phyloP scores from a whole-genome alignment of 1,139 yeast species.

The Pichia sp. region DNA sequence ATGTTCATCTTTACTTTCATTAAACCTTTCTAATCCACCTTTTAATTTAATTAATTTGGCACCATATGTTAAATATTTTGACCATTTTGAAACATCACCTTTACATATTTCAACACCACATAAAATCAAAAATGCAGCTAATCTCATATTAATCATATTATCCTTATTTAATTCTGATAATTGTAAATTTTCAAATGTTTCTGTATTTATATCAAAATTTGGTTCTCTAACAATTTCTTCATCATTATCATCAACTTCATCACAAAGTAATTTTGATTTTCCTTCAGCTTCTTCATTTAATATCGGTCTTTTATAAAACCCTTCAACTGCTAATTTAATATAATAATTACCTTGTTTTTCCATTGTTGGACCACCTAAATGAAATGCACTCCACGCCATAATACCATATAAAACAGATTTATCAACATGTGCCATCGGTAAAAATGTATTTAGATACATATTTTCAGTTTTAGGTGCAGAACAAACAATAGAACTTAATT shows the following conservation, averaged over 20 bases:
- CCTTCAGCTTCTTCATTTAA: conserved; percentile 18
- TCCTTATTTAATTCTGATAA: conserved; percentile 16
- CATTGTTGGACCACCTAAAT: conserved; percentile 40
- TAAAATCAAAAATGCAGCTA: conserved; percentile 62
- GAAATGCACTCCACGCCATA: conserved; percentile 75
- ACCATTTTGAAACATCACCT: conserved; percentile 72
- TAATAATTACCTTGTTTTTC: conserved; percentile 40
- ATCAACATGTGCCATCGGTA: conserved; percentile 71
- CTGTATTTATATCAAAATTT: conserved; percentile 6
- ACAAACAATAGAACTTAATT: conserved; percentile 51
- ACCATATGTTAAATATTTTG: conserved; percentile 54
- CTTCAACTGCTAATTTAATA: conserved; percentile 41
- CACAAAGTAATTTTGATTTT: conserved; percentile 15
- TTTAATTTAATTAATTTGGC: conserved; percentile 48
- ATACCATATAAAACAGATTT: conserved; percentile 63
- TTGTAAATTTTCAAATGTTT: conserved; percentile 8
- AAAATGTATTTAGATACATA: conserved; percentile 63
- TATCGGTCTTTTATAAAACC: conserved; percentile 33
- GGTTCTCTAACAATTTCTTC: conserved; percentile 18
- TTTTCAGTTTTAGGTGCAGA: conserved; percentile 64
- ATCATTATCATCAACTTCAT: conserved; percentile 21
- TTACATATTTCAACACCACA: conserved; percentile 71
- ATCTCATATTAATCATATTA: conserved; percentile 35
- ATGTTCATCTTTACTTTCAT: conserved; percentile 47
- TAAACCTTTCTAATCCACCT: conserved; percentile 51